Conservation (phyloP, 495 filamentous ascomycete species). For the Penicillium cinerascens region DNA sequence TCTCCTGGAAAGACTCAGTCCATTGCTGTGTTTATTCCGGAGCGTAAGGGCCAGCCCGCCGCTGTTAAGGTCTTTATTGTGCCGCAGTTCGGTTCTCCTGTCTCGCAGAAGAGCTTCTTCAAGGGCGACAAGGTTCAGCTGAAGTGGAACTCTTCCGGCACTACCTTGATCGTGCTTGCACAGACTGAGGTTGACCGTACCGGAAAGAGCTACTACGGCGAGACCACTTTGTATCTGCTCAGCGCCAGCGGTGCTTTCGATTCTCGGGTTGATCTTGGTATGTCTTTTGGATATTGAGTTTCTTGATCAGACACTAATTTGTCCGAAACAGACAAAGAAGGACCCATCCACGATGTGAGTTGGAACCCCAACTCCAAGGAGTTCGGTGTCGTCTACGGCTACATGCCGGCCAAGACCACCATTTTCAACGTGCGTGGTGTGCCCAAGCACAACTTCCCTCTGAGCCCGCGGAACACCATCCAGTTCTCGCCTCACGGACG, state of each 20-base stretch:
- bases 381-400: slow-evolving; percentile 95
- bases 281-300: not conserved
- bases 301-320: not conserved
- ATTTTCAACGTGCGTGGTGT: slow-evolving; percentile 89
- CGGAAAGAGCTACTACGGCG: slow-evolving; percentile 97
- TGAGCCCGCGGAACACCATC: slow-evolving; percentile 90
- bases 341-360: slow-evolving; percentile 95
- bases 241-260: slow-evolving; percentile 91
- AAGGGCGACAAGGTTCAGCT: slow-evolving; percentile 98
- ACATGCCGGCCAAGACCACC: slow-evolving; percentile 96
- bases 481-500: slow-evolving; percentile 90
- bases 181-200: slow-evolving; percentile 98
- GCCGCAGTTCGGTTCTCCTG: slow-evolving; percentile 70
- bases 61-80: slow-evolving; percentile 92
- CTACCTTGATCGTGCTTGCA: slow-evolving; percentile 87
- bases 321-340: slow-evolving; percentile 73
- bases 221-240: slow-evolving; percentile 94
- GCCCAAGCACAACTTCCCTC: slow-evolving; percentile 73
- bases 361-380: slow-evolving; percentile 97
- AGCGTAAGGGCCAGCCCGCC: slow-evolving; percentile 93
- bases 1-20: slow-evolving; percentile 84
- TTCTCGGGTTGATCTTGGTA: slow-evolving; percentile 79
- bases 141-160: slow-evolving; percentile 93
- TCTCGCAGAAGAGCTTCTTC: slow-evolving; percentile 98
- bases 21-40: slow-evolving; percentile 89